Evolutionary conservation across 2,329 filamentous ascomycete species (phyloP).

Genomic region (Colletotrichum shisoi): DNA sequence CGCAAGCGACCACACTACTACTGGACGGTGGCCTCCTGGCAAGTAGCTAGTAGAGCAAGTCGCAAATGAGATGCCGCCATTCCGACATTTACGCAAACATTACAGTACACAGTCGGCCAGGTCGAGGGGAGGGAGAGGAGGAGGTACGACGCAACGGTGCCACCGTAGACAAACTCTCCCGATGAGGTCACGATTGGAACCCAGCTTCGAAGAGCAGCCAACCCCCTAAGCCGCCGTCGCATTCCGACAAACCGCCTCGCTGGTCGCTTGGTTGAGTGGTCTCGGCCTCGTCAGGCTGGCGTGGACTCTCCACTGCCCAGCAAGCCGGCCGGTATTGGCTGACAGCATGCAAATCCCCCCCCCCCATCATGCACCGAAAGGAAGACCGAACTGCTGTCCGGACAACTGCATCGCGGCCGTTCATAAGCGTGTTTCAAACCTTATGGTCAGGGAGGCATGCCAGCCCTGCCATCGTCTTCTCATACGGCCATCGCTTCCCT

Average conservation of each 20-base stretch:
- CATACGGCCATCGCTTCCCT: conserved; percentile 7
- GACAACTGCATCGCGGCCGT: conserved; percentile 9
- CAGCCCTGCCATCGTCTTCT: conserved; percentile 1
- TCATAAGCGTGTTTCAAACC: conserved; percentile 38
- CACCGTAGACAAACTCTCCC: not conserved
- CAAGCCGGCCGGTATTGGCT: conserved; percentile 22
- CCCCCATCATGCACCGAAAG: not conserved
- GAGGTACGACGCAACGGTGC: conserved; percentile 1
- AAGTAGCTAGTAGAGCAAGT: not conserved
- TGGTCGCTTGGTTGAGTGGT: not conserved
- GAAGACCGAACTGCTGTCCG: not conserved
- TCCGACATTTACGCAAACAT: conserved; percentile 13
- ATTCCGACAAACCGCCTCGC: not conserved
- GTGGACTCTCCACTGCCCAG: conserved; percentile 8
- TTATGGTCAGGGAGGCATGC: not conserved
- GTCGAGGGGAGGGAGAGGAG: not conserved
- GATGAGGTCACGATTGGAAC: conserved; percentile 5
- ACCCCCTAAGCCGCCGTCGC: not conserved
- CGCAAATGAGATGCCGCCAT: conserved; percentile 16
- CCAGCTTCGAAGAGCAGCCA: not conserved
- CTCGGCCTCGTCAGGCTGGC: conserved; percentile 7
- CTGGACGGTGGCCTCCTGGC: too few relatives aligned
- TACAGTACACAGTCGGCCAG: conserved; percentile 10
- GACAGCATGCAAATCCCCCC: conserved; percentile 17
- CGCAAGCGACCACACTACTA: conserved; percentile 1